Evolutionary conservation across 352 stramenopile species (phyloP).

Genomic region (Chrysophaeum taylorii): DNA sequence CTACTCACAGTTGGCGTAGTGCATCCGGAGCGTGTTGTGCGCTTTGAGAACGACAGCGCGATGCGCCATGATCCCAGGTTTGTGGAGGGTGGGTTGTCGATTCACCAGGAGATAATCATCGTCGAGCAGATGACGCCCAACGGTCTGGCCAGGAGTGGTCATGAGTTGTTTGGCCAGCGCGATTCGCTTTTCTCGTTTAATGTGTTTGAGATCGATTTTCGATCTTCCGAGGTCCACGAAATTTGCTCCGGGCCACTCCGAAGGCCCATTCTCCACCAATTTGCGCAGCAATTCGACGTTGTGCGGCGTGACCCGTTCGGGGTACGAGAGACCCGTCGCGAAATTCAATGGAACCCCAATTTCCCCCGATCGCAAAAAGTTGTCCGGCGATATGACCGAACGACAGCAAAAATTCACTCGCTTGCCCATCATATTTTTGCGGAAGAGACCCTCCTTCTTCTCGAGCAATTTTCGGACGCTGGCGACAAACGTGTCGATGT

Average conservation of each 20-base stretch:
- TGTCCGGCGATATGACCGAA: slow-evolving; percentile 97
- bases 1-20: slow-evolving; percentile 86
- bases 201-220: slow-evolving; percentile 84
- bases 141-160: slow-evolving; percentile 44
- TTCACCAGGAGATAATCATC: slow-evolving; percentile 82
- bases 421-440: slow-evolving; percentile 98
- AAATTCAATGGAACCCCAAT: slow-evolving; percentile 96
- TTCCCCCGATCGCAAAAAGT: slow-evolving; percentile 98
- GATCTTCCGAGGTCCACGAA: slow-evolving; percentile 62
- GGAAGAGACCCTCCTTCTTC: slow-evolving; percentile 99
- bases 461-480: slow-evolving; percentile 94
- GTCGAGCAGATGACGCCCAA: slow-evolving; percentile 59
- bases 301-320: slow-evolving; percentile 90
- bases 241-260: slow-evolving; percentile 90
- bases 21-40: slow-evolving; percentile 97
- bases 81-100: slow-evolving; percentile 97
- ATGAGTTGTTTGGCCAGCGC: slow-evolving; percentile 91
- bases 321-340: slow-evolving; percentile 93
- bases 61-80: slow-evolving; percentile 99
- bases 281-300: slow-evolving; percentile 93
- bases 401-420: slow-evolving; percentile 98
- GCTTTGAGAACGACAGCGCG: slow-evolving; percentile 31
- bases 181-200: slow-evolving; percentile 70
- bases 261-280: slow-evolving; percentile 86
- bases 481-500: slow-evolving; percentile 75